These are phyloP conservation scores for Mucuna pruriens DNA, from an alignment of 306 rosid genomes.

Conservation along the genomic window DNA sequence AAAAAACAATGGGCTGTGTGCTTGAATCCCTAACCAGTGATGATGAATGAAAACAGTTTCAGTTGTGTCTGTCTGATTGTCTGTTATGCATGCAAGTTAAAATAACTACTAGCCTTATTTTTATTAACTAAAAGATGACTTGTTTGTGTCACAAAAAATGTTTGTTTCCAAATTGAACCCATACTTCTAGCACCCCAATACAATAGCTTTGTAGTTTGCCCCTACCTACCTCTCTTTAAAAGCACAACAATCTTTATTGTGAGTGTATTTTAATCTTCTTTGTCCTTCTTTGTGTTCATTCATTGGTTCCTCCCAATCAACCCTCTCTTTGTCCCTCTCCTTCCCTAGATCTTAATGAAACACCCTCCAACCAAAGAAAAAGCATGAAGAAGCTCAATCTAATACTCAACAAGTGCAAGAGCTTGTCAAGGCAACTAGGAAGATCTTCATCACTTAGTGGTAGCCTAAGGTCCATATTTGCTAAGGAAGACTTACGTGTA, in stretches of 20 bases:
- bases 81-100: constrained; percentile 31
- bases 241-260: constrained; percentile 26
- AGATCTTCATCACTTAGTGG: constrained; percentile 72
- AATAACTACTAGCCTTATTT: background rate
- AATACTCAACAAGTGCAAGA: constrained; percentile 83
- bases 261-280: constrained; percentile 60
- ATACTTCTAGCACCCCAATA: constrained; percentile 60
- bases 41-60: constrained; percentile 30
- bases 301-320: background rate
- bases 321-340: constrained; percentile 7
- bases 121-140: constrained; percentile 45
- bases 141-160: constrained; percentile 51
- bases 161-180: constrained; percentile 62
- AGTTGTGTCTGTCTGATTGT: constrained; percentile 28
- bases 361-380: background rate
- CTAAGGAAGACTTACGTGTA: constrained; percentile 52
- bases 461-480: constrained; percentile 76
- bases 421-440: constrained; percentile 72
- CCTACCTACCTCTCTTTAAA: constrained; percentile 42
- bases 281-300: constrained; percentile 42
- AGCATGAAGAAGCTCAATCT: constrained; percentile 73
- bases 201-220: constrained; percentile 64
- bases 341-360: constrained; percentile 7
- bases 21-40: background rate
- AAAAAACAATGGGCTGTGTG: background rate